phyloP scores from a whole-genome alignment of 1,284 basidiomycete species.

The Pseudozyma hubeiensis region DNA sequence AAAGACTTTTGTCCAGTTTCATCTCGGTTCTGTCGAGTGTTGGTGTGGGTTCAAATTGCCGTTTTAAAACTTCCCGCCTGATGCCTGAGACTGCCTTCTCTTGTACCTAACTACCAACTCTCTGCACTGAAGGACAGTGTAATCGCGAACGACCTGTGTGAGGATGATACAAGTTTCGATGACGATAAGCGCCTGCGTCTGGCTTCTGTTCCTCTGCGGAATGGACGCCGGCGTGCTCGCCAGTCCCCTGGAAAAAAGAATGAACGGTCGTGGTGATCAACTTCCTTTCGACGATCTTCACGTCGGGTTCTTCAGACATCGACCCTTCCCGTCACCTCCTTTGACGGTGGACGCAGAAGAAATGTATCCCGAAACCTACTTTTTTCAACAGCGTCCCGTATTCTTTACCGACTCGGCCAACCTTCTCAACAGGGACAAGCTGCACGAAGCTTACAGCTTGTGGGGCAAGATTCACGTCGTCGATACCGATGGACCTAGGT shows the following conservation, averaged over 20 bases:
- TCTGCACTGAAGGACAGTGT: no score
- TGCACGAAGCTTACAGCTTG: not conserved
- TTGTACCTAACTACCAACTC: no score
- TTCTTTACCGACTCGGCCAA: not conserved
- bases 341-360: not conserved
- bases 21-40: no score
- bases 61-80: no score
- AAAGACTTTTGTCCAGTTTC: no score
- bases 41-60: no score
- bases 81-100: no score
- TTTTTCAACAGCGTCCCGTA: conserved; percentile 8
- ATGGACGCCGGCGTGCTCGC: no score
- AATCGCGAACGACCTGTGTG: no score
- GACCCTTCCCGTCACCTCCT: not conserved
- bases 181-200: no score
- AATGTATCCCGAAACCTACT: conserved; percentile 9
- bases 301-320: not conserved
- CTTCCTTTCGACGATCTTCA: conserved; percentile 7
- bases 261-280: not conserved
- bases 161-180: no score
- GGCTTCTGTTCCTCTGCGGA: no score
- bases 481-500: conserved; percentile 1
- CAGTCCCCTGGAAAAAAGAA: not conserved
- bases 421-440: not conserved
- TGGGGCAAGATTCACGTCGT: conserved; percentile 16